Evolutionary conservation across 1,284 basidiomycete species (phyloP), one percentile per base, ranked within the genome.

Genomic region (Apiotrichum montevideense): DNA sequence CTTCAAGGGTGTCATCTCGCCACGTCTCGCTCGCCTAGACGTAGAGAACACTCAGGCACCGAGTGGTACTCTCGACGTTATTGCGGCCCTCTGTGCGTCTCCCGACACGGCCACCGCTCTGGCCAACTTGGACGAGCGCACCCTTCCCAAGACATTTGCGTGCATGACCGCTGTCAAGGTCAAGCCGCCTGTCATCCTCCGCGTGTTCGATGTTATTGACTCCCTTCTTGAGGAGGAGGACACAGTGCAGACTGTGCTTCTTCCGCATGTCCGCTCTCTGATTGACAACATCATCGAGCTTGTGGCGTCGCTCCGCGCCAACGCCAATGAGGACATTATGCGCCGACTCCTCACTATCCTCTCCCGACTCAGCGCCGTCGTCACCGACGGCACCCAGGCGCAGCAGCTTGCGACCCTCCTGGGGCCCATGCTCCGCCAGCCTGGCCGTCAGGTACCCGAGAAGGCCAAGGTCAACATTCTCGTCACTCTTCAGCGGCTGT

Each of bases 31-130:
- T 0, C 77, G 79, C 4, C 80, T 98, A 29, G 85, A 88, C 56
- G 79, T 79, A 47, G 95, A 98, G 75, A 97, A 94, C 67, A 90
- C 88, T 0, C 95, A 98, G 75, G 83, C 90, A 0, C 92, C 94
- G 0, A 95, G 93, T 0, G 87, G 91, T 0, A 80, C 97, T 34
- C 79, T 98, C 44, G 90, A 96, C 39, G 80, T 98, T 1, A 88
- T 98, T 73, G 82, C 86, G 58, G 79, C 83, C 3, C 96, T 95
- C 87, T 84, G 89, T 0, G 72, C 79, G 8, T 80, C 82, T 32
- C 77, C 78, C 1, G 81, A 85, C 9, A 83, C 86, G 56, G 80
- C 84, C 9, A 69, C 69, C 4, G 84, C 84, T 68, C 80, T 98
- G 21, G 84, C 87, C 46, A 77, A 83, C 15, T 87, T 85, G 68